phyloP scores from a whole-genome alignment of 305 asterid genomes.

The Solanum hybrid region DNA sequence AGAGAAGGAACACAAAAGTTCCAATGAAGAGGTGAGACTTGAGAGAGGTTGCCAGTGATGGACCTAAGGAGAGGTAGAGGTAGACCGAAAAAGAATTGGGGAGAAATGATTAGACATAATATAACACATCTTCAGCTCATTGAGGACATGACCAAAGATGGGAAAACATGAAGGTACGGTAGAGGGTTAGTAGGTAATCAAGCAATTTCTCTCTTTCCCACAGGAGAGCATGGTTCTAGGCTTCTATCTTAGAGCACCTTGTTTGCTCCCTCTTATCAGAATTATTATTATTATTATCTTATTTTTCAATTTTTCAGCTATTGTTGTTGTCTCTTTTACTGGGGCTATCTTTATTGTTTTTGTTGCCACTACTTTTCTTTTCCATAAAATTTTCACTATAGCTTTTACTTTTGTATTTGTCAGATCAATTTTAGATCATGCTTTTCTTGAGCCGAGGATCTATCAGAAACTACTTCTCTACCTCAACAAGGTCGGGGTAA shows the following conservation, averaged over 20 bases:
- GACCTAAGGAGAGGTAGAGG: background rate
- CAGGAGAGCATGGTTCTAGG: background rate
- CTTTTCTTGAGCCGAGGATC: background rate
- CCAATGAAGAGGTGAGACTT: background rate
- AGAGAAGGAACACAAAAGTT: background rate
- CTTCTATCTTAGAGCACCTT: background rate
- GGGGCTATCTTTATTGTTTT: background rate
- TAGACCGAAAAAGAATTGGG: background rate
- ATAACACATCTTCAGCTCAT: background rate
- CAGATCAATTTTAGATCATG: background rate
- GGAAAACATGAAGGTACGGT: background rate
- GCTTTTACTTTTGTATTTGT: background rate
- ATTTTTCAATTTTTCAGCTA: background rate
- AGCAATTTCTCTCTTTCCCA: background rate
- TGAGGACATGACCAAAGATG: background rate
- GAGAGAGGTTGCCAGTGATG: background rate
- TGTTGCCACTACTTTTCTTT: background rate
- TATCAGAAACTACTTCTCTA: background rate
- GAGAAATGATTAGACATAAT: background rate
- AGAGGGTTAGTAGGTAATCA: background rate
- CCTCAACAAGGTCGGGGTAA: background rate
- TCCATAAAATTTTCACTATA: background rate
- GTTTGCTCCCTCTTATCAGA: background rate
- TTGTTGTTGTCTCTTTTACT: background rate
- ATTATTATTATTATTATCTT: background rate